phyloP scores from a whole-genome alignment of 2,329 filamentous ascomycete genomes.

The Cercospora zeina region DNA sequence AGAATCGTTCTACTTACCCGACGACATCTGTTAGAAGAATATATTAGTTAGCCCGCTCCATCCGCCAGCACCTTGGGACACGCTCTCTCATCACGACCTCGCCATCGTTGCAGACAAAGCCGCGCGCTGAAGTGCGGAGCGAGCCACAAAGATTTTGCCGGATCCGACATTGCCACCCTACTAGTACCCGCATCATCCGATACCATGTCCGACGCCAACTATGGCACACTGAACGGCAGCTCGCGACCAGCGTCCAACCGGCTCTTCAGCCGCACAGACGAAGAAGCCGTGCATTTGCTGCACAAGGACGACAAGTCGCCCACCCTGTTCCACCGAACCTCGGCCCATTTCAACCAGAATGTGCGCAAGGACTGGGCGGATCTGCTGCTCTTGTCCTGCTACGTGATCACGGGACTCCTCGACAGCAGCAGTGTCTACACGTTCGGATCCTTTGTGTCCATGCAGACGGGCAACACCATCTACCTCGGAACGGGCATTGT shows the following conservation, averaged over 20 bases:
- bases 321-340: conserved; percentile 17
- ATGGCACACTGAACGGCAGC: conserved; percentile 24
- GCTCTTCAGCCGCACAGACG: conserved; percentile 23
- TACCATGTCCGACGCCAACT: conserved; percentile 21
- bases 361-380: conserved; percentile 66
- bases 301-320: conserved; percentile 13
- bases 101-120: not conserved
- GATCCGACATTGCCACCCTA: conserved; percentile 17
- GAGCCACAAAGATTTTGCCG: not conserved
- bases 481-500: conserved; percentile 75
- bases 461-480: conserved; percentile 80
- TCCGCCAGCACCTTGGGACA: not conserved
- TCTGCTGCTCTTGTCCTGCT: conserved; percentile 68
- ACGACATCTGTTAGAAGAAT: not conserved
- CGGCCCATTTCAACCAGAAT: conserved; percentile 47
- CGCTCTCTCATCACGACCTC: not conserved
- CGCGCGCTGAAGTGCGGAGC: not conserved
- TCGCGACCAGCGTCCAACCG: conserved; percentile 14
- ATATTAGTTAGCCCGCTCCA: conserved; percentile 11
- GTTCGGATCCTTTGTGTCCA: conserved; percentile 78
- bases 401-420: conserved; percentile 73
- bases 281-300: conserved; percentile 27
- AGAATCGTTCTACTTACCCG: not conserved
- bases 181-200: conserved; percentile 18
- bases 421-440: conserved; percentile 75